Evolutionary conservation across 495 filamentous ascomycete genomes (phyloP).

Genomic region (Penicillium salamii): DNA sequence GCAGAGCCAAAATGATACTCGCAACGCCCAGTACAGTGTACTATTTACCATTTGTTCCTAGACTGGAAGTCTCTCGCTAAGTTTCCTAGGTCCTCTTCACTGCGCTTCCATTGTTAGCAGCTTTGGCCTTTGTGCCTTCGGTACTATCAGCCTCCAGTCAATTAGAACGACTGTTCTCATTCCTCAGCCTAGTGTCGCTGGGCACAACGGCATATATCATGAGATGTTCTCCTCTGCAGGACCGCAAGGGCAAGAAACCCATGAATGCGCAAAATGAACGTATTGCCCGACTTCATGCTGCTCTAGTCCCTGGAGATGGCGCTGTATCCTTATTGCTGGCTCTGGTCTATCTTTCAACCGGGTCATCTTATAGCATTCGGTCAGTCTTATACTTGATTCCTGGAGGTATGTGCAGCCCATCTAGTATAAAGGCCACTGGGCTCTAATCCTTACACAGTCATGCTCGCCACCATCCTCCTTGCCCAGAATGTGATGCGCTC

Average conservation of each 20-base stretch:
- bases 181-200: constrained; percentile 60
- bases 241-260: constrained; percentile 32
- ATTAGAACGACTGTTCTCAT: constrained; percentile 37
- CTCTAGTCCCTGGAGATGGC: constrained; percentile 24
- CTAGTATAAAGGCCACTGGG: neutral
- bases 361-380: constrained; percentile 13
- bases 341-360: constrained; percentile 19
- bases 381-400: constrained; percentile 34
- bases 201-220: constrained; percentile 54
- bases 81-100: constrained; percentile 51
- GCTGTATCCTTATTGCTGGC: constrained; percentile 25
- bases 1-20: constrained; percentile 50
- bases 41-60: constrained; percentile 4
- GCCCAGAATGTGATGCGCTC: constrained; percentile 41
- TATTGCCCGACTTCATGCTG: constrained; percentile 8
- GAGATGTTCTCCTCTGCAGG: constrained; percentile 30
- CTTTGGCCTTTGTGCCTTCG: constrained; percentile 50
- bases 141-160: constrained; percentile 33
- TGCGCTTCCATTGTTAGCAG: constrained; percentile 50
- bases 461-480: constrained; percentile 34
- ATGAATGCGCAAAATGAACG: constrained; percentile 15
- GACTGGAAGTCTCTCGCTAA: constrained; percentile 2
- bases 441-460: constrained; percentile 23
- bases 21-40: constrained; percentile 60
- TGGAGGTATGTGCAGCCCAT: constrained; percentile 27